phyloP scores from a whole-genome alignment of 148 eudicot genomes.

The Rhododendron griersonianum region DNA sequence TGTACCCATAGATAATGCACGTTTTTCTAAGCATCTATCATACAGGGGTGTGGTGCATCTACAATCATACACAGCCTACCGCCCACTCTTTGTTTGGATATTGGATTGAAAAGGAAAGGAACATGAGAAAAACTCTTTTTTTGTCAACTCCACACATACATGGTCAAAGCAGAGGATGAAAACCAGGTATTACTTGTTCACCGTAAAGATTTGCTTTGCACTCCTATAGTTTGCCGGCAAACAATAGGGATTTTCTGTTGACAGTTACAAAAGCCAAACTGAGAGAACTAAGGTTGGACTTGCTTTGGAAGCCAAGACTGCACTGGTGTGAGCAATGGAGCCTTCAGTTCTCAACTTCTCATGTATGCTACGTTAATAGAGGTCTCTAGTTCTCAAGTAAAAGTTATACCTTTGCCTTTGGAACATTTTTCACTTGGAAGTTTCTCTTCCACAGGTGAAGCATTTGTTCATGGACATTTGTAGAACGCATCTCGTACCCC shows the following conservation, averaged over 20 bases:
- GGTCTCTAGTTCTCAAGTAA: neutral
- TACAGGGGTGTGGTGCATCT: neutral
- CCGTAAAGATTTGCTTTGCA: neutral
- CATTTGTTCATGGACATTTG: slow-evolving; percentile 91
- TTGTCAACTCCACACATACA: neutral
- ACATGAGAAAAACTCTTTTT: neutral
- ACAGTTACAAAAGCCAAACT: neutral
- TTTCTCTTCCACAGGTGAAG: slow-evolving; percentile 73
- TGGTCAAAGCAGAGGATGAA: neutral
- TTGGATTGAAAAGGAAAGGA: neutral
- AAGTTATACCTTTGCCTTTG: slow-evolving; percentile 65
- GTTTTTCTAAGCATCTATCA: neutral
- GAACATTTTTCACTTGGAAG: slow-evolving; percentile 73
- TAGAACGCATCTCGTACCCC: slow-evolving; percentile 93
- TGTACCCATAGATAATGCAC: neutral
- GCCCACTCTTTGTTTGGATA: neutral
- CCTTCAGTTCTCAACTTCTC: neutral
- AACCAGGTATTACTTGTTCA: neutral
- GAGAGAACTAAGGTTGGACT: neutral
- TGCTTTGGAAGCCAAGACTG: neutral
- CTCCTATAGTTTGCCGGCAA: neutral
- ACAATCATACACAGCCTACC: neutral
- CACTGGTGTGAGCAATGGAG: neutral
- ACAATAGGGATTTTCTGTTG: neutral
- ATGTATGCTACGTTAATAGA: neutral